Base-by-base conservation (phyloP, 306 rosid genomes). In the Acacia acuminata region DNA sequence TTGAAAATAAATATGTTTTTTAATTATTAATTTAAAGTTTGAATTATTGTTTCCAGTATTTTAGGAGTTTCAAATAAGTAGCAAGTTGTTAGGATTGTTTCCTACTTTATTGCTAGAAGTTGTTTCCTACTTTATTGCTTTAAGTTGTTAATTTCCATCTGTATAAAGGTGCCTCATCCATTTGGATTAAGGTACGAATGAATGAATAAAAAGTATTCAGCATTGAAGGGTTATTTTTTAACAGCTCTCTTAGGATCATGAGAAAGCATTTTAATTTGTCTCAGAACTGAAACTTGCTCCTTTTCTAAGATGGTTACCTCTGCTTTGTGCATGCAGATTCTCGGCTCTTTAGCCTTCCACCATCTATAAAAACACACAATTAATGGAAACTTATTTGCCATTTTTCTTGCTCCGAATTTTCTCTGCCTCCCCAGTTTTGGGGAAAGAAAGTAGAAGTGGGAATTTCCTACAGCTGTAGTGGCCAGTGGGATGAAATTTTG, bases 401-500 rank as follows among this genome's bases (percentile, higher is more conserved):
- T 76, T 68, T 70, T 45, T 60, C 73, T 22, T 82, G 10, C 47
- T 19, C 15, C 51, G 82, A 75, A 70, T 70, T 77, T 77, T 82
- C 22, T 48, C 43, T 75, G 70, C 42, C 40, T 65, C 19, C 7
- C 27, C 45, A 3, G 38, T 9, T 30, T 50, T 30, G 77, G 63
- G 25, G 9, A 27, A 73, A 73, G 61, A 48, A 27, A 27, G 48
- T 42, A 69, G 17, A 17, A 27, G 6, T 4, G 43, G 25, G 77
- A 73, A 50, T 51, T 50, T 50, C 30, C 44, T 73, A 73, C 65
- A 71, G 32, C 36, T 45, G 32, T 5, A 22, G 20, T 36, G 40
- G 7, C 40, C 40, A 36, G 40, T 40, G 38, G 20, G 42, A 38
- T 13, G 44, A 48, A 48, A 16, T 34, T 74, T 74, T 74, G 65